These are phyloP conservation scores for Balakata baccata DNA, from an alignment of 345 rosid species.

Conservation along the genomic window DNA sequence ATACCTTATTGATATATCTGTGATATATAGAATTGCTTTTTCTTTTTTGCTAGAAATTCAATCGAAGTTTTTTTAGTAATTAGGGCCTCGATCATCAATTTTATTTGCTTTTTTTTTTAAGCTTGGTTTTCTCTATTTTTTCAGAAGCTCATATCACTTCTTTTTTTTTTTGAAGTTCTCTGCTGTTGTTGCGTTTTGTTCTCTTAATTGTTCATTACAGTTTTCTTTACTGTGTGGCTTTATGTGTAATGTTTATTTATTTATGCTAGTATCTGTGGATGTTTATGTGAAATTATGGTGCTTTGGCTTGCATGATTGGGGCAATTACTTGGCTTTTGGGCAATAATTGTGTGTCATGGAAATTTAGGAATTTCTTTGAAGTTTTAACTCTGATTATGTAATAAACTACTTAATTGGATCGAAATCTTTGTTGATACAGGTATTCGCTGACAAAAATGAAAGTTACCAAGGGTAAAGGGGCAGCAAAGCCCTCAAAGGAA, in stretches of 20 bases:
- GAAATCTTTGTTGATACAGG: not conserved
- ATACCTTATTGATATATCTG: too few species aligned
- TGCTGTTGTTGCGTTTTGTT: not conserved
- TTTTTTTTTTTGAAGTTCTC: not conserved
- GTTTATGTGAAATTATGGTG: not conserved
- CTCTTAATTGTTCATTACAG: not conserved
- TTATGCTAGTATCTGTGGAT: not conserved
- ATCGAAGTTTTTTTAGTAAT: too few species aligned
- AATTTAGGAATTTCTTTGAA: not conserved
- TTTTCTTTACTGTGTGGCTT: not conserved
- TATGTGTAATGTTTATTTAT: too few species aligned
- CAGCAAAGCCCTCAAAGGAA: conserved; percentile 43
- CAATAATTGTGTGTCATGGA: not conserved
- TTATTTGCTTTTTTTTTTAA: not conserved
- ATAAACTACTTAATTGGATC: conserved; percentile 2
- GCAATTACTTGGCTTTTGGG: not conserved
- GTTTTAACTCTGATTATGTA: not conserved
- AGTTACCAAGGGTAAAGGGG: conserved; percentile 52
- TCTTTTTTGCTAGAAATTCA: too few species aligned
- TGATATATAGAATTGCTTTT: too few species aligned
- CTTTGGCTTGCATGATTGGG: conserved; percentile 3
- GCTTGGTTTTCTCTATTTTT: not conserved
- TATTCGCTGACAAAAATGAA: conserved; percentile 32
- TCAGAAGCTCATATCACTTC: too few species aligned
- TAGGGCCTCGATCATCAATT: not conserved